A percentile compares a stretch with the other conserved stretches of the same genome.
These are phyloP conservation scores for Cadophora gregata DNA, from an alignment of 2,329 filamentous ascomycete genomes.

Conservation along the genomic window DNA sequence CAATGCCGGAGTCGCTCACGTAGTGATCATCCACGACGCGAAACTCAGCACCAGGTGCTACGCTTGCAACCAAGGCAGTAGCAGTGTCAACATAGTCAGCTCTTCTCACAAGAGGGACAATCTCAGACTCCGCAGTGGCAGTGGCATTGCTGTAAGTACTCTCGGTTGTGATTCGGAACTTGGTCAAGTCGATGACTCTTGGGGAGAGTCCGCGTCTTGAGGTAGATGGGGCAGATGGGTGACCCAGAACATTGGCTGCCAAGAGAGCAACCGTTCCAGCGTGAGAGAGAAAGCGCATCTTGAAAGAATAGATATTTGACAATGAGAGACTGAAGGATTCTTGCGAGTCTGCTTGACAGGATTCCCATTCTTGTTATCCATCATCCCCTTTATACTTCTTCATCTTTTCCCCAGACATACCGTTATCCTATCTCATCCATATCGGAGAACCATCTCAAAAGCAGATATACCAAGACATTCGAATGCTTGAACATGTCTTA, in stretches of 20 bases:
- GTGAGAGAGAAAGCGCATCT: slow-evolving; percentile 22
- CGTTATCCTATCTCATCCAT: not conserved
- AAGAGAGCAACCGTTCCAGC: slow-evolving; percentile 13
- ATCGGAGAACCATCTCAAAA: not conserved
- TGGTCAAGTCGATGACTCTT: slow-evolving; percentile 27
- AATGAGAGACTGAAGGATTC: not conserved
- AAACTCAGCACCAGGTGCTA: slow-evolving; percentile 50
- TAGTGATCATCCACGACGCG: slow-evolving; percentile 58
- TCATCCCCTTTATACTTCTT: not conserved
- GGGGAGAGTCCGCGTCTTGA: slow-evolving; percentile 6
- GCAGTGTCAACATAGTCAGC: slow-evolving; percentile 52
- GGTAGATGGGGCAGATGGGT: slow-evolving; percentile 3
- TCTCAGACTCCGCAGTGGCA: slow-evolving; percentile 13
- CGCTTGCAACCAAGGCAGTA: slow-evolving; percentile 50
- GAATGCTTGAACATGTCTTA: not conserved
- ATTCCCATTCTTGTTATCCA: not conserved
- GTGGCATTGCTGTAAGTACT: slow-evolving; percentile 29
- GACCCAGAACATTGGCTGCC: slow-evolving; percentile 16
- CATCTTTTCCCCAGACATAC: not conserved
- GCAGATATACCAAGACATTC: slow-evolving; percentile 8
- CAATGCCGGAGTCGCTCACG: slow-evolving; percentile 59
- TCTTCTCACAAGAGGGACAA: slow-evolving; percentile 20
- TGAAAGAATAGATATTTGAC: not conserved
- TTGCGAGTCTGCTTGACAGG: not conserved
- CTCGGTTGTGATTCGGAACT: slow-evolving; percentile 27